Conservation (phyloP, 2,329 filamentous ascomycete genomes). For the Paracorniculantispora psalliotae region DNA sequence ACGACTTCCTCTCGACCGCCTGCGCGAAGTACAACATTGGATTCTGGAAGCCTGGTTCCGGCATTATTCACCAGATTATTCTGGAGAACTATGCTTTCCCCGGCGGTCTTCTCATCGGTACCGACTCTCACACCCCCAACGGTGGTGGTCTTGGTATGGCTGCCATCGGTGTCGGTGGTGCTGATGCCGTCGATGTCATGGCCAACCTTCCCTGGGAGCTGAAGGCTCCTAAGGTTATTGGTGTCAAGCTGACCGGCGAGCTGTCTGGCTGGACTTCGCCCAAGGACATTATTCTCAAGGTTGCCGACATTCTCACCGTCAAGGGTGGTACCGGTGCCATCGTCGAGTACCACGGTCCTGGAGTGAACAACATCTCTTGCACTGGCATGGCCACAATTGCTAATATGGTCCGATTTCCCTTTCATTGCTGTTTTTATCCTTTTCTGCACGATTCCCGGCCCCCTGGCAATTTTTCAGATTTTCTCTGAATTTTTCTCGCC, state of each 20-base stretch:
- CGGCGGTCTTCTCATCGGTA: constrained; percentile 94
- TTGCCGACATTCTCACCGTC: constrained; percentile 93
- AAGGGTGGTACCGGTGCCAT: constrained; percentile 96
- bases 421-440: background rate
- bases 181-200: constrained; percentile 98
- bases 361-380: constrained; percentile 61
- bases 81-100: constrained; percentile 99
- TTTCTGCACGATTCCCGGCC: background rate
- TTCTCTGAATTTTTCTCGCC: background rate
- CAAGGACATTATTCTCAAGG: constrained; percentile 97
- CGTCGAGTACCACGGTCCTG: constrained; percentile 69
- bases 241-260: constrained; percentile 88
- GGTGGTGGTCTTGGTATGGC: constrained; percentile 92
- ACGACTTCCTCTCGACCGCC: constrained; percentile 89
- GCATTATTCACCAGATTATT: constrained; percentile 98
- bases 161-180: constrained; percentile 95
- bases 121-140: constrained; percentile 96
- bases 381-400: constrained; percentile 59
- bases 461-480: background rate
- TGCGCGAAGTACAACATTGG: constrained; percentile 99
- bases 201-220: constrained; percentile 95
- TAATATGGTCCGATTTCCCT: constrained; percentile 45
- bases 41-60: constrained; percentile 98
- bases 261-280: constrained; percentile 88
- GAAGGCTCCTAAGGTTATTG: constrained; percentile 95